Base-by-base conservation (phyloP, 129 eudicot species). In the Centaurea solstitialis region DNA sequence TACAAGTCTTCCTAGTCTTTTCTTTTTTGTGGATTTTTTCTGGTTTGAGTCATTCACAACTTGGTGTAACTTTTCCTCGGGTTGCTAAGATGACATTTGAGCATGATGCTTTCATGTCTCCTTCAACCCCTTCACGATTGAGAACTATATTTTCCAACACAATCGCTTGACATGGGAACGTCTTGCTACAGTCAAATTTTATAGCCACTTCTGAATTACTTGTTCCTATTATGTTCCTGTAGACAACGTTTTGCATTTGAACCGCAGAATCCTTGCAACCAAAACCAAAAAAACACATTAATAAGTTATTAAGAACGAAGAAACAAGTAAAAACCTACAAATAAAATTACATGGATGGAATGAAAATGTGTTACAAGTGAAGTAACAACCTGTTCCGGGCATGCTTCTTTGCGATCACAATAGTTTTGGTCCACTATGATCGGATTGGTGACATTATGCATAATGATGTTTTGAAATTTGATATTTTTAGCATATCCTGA, bases 401-500 rank as follows among this genome's bases (percentile, higher is more conserved):
- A 94, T 22, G 81, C 70, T 72, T 81, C 84, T 17, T 81, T 67
- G 59, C 84, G 81, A 71, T 95, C 99, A 73, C 99, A 95, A 68
- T 95, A 95, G 80, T 87, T 38, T 69, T 95, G 99, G 72, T 95
- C 85, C 78, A 95, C 89, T 72, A 93, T 91, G 9, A 95, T 89
- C 23, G 99, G 99, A 62, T 92, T 89, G 28, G 68, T 79, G 37
- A 95, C 99, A 33, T 95, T 87, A 28, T 57, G 82, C 99, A 95
- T 90, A 24, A 72, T 24, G 23, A 95, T 88, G 62, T 95, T 87
- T 77, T 93, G 90, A 72, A 95, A 95, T n/a, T 2, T 79, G 35
- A 95, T 89, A 75, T 90, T 87, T 47, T 28, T 84, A 5, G 98
- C 99, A 6, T 67, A 75, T 43, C 99, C 99, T 1, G 87, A 84